Conservation (phyloP, 495 filamentous ascomycete species). For the Hypoxylon lienhwacheense region DNA sequence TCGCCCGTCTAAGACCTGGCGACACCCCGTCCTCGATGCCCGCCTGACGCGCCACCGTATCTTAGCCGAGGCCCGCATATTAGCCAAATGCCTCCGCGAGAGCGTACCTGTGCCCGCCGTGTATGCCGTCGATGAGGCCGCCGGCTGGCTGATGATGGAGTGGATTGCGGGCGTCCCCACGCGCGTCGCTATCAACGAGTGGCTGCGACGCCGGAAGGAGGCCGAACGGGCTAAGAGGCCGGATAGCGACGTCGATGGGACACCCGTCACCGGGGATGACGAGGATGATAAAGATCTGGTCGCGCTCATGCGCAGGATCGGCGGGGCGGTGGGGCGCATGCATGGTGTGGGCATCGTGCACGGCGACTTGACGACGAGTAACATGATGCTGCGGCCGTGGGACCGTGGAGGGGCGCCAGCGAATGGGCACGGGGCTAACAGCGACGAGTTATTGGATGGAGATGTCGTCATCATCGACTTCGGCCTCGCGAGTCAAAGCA, state of each 20-base stretch:
- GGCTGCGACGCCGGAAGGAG: slow-evolving; percentile 47
- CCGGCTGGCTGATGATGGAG: slow-evolving; percentile 86
- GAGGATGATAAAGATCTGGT: slow-evolving; percentile 41
- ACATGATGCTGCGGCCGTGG: slow-evolving; percentile 76
- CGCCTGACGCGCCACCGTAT: slow-evolving; percentile 85
- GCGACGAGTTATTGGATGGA: slow-evolving; percentile 53
- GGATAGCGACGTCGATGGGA: slow-evolving; percentile 43
- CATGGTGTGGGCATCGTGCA: slow-evolving; percentile 85
- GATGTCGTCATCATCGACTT: slow-evolving; percentile 95
- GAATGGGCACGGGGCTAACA: slow-evolving; percentile 19
- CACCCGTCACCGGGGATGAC: slow-evolving; percentile 41
- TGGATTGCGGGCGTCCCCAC: slow-evolving; percentile 80
- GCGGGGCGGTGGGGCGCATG: slow-evolving; percentile 71
- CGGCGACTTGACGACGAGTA: slow-evolving; percentile 96
- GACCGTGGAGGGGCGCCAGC: slow-evolving; percentile 21
- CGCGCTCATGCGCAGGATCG: slow-evolving; percentile 71
- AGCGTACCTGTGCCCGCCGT: slow-evolving; percentile 79
- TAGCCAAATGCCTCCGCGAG: slow-evolving; percentile 72
- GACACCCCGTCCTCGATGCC: slow-evolving; percentile 86
- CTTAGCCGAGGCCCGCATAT: slow-evolving; percentile 81
- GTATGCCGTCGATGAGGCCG: slow-evolving; percentile 70
- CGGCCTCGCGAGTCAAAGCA: slow-evolving; percentile 79
- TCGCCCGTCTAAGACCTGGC: slow-evolving; percentile 89
- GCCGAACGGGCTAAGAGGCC: slow-evolving; percentile 32
- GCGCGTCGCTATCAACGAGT: slow-evolving; percentile 65